These are phyloP conservation scores for Helichrysum umbraculigerum DNA, from an alignment of 129 eudicot species.

Conservation along the genomic window DNA sequence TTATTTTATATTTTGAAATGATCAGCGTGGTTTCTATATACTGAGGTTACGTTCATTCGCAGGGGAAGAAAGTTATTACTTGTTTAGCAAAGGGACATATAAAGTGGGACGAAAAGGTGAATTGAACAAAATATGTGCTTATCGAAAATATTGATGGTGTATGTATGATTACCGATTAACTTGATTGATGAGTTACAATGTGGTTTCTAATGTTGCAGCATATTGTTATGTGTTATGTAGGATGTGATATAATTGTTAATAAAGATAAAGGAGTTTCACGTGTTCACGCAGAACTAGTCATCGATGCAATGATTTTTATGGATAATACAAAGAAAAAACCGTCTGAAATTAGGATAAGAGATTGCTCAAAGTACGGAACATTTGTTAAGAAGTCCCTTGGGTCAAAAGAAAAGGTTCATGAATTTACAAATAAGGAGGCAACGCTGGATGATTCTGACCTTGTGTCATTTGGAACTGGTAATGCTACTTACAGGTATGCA, in stretches of 20 bases:
- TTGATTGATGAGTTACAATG: conserved; percentile 1
- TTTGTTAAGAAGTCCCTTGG: conserved; percentile 45
- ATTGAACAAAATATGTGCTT: neutral
- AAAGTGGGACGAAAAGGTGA: conserved; percentile 95
- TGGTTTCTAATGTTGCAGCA: conserved; percentile 12
- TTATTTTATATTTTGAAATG: neutral
- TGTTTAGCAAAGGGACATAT: conserved; percentile 74
- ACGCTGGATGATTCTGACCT: conserved; percentile 64
- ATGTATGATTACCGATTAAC: conserved; percentile 5
- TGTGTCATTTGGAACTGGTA: conserved; percentile 94
- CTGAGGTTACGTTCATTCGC: conserved; percentile 38
- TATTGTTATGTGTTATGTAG: conserved; percentile 34
- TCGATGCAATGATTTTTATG: conserved; percentile 63
- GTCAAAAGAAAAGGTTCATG: conserved; percentile 73
- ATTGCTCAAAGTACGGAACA: conserved; percentile 94
- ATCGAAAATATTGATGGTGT: neutral
- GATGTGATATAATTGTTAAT: conserved; percentile 78
- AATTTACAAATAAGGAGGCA: conserved; percentile 69
- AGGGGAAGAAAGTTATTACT: conserved; percentile 81
- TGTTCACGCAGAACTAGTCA: conserved; percentile 78
- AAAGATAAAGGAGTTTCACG: conserved; percentile 97
- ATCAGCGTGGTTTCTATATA: conserved; percentile 5
- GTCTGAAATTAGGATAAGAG: conserved; percentile 69
- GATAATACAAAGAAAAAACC: conserved; percentile 46
- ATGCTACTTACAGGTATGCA: conserved; percentile 83